Base-by-base conservation (phyloP, 495 filamentous ascomycete species). In the Rhizodiscina lignyota region DNA sequence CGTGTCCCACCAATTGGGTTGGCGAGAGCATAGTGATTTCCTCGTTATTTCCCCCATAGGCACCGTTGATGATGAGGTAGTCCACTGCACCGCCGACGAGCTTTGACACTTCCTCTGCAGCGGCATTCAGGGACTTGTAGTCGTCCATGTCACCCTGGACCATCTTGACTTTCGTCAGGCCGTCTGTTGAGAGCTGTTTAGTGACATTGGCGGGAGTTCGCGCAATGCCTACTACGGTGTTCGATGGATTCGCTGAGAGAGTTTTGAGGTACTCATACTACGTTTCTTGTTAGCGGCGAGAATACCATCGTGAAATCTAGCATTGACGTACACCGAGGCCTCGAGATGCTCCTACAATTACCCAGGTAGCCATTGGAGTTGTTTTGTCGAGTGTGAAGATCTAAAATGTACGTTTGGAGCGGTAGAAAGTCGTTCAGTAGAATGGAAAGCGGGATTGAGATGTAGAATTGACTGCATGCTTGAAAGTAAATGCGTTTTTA, bases 161-260 rank as follows among this genome's bases (percentile, higher is more conserved):
- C 20, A 49, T 43, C 29, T 30, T 17, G 37, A 46, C 31, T 34
- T 42, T 49, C 11, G 21, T 30, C 13, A 39, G 39, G 2, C 32
- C 39, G 21, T 18, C 23, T 27, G 43, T n/a, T n/a, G n/a, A n/a
- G n/a, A n/a, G n/a, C n/a, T n/a, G n/a, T 21, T 30, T 33, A 18
- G 46, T 40, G 26, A 56, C 47, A 1, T 56, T 52, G 0, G 43
- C 41, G 19, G 51, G 21, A 34, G 55, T 63, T 10, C 61, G 62
- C 16, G 64, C 60, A 0, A 68, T 41, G 20, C 54, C 63, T 22
- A 68, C 37, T 21, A 68, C 52, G 0, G 42, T 30, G 36, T 63
- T 63, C 1, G 43, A 38, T 13, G 48, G 42, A 32, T 65, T 48
- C n/a, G 27, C 30, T 1, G 60, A 55, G 27, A 65, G 35, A 21